Base-by-base conservation (phyloP, 78 protist genomes). In the Dictyostelium purpureum region DNA sequence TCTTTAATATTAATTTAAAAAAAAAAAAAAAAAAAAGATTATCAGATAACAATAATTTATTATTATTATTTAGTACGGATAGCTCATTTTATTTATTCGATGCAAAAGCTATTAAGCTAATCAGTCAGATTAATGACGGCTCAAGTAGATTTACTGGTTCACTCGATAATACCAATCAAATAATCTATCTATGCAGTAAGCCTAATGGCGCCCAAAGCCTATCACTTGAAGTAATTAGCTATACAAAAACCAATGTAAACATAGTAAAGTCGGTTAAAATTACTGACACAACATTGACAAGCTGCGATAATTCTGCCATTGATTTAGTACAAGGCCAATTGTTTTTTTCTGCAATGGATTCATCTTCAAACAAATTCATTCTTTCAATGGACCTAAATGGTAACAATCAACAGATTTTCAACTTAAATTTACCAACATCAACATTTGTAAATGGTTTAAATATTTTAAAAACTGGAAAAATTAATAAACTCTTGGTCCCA, bases 241-340 rank as follows among this genome's bases (percentile, higher is more conserved):
- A 63, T 33, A 16, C 40, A 12, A 61, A 61, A 28, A 2, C 31
- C 38, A 31, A 61, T 61, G 10, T 28, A 2, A 12, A 26, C 3
- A 4, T 63, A 28, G 12, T 28, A 33, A 63, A 63, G 10, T 14
- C n/a, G n/a, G 42, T 63, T 9, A 35, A 57, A 26, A 57, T 57
- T 57, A 57, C 21, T 57, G 6, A 26, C 33, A 16, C 1, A 57
- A 28, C 52, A 47, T 47, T 47, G 3, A 2, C 43, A 63, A 63
- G 33, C 16, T 63, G 71, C 33, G 16, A 26, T 31, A 28, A 33
- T 18, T 63, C 71, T 33, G 4, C 71, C 12, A 63, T 63, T 16
- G 71, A 63, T 63, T 63, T 63, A 63, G 9, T 63, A 14, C 71
- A 63, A 63, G 71, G 71, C 18, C 71, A 63, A 63, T 12, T 63